Base-by-base conservation (phyloP, 352 stramenopile genomes). In the Globisporangium nodosum region DNA sequence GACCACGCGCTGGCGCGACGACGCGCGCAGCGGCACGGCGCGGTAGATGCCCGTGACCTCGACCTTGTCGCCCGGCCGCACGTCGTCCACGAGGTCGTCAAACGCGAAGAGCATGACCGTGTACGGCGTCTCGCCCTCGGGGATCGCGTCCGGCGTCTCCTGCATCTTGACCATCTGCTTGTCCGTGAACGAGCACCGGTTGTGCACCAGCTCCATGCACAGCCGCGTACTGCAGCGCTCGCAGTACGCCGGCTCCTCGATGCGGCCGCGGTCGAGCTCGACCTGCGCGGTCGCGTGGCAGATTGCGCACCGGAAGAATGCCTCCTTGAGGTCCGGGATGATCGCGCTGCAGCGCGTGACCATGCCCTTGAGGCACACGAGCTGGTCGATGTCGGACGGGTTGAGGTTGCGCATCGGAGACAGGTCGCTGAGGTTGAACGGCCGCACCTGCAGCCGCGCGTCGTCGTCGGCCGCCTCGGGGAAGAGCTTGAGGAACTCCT, bases 91-190 rank as follows among this genome's bases (percentile, higher is more conserved):
- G 7, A 99, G 81, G 63, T 99, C 96, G 66, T 99, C 97, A 70
- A 99, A 99, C 5, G 91, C 94, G 84, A 99, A 99, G 1, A 99
- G 70, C 43, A 98, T 97, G 49, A 99, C 87, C 11, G 88, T 98
- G 50, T 98, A 97, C 5, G 97, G 97, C n/a, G 97, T 99, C 73
- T 99, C 97, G 46, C 97, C 97, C 52, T 98, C 96, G 1, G 97
- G 97, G 58, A 99, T 98, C 60, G 97, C 90, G 61, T 99, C 95
- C 0, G 97, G 96, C 12, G 94, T 98, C 71, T 99, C 97, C 65
- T 99, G 97, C 68, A 99, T 88, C 65, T 98, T 96, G 35, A 99
- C 81, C 68, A 99, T 79, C 74, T 99, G 97, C 71, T 99, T 99
- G 83, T 99, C 96, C 4, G 85, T 97, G 79, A 99, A 99, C 33